Conservation (phyloP, 352 stramenopile genomes). For the Phytophthora lateralis region DNA sequence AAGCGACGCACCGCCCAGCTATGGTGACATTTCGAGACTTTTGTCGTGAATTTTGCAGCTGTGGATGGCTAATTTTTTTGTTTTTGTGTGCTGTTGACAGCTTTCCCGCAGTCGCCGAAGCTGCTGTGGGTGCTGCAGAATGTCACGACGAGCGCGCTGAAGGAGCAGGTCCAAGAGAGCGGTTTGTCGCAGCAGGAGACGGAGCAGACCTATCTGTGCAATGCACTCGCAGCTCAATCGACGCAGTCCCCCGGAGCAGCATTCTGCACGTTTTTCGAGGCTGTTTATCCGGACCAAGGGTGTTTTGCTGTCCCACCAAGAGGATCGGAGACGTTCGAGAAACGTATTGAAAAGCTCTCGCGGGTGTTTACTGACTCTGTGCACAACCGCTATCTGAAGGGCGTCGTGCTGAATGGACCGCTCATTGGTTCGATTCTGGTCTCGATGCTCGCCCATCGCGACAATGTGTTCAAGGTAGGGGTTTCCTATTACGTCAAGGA, state of each 20-base stretch:
- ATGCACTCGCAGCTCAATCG: constrained; percentile 43
- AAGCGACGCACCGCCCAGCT: constrained; percentile 29
- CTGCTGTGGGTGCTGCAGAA: constrained; percentile 79
- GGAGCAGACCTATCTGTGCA: constrained; percentile 67
- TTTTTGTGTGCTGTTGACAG: constrained; percentile 26
- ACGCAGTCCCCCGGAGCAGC: constrained; percentile 18
- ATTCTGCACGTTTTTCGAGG: constrained; percentile 53
- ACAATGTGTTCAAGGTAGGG: constrained; percentile 69
- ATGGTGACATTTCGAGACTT: constrained; percentile 29
- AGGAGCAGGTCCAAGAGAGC: constrained; percentile 60
- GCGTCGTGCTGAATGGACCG: constrained; percentile 72
- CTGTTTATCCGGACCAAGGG: constrained; percentile 58
- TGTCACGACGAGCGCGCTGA: constrained; percentile 59
- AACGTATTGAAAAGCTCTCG: constrained; percentile 68
- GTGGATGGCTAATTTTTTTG: background rate
- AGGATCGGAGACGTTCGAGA: constrained; percentile 52
- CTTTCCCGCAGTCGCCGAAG: constrained; percentile 76
- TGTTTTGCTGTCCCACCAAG: constrained; percentile 57
- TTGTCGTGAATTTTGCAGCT: background rate
- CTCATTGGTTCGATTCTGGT: constrained; percentile 74
- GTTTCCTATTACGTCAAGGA: background rate
- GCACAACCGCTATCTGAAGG: constrained; percentile 71
- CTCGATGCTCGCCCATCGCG: constrained; percentile 72
- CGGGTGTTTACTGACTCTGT: constrained; percentile 62
- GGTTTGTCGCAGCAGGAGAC: constrained; percentile 59